Base-by-base conservation (phyloP, 768 basidiomycete genomes). In the Mycena albidolilacea region DNA sequence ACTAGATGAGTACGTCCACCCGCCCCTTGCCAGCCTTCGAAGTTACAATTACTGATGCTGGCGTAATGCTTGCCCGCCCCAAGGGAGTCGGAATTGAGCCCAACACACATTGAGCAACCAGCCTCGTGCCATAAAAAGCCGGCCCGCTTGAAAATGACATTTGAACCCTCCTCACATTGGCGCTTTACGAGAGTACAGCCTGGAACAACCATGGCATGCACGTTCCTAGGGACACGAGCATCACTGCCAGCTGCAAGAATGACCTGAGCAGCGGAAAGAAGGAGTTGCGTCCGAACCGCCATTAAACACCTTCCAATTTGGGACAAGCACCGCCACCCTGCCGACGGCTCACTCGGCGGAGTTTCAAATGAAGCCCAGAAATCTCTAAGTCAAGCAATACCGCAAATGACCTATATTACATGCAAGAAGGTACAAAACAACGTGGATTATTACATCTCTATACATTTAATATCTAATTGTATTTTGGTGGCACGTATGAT, bases 41-140 rank as follows among this genome's bases (percentile, higher is more conserved):
- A 96, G 83, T 97, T 97, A 68, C 96, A 90, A 83, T 97, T 96
- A 77, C 94, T 95, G 35, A 96, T 97, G 75, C 94, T 95, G 8
- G 95, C 96, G 79, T 96, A 97, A 44, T 95, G 92, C 78, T 92
- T 88, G 11, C 93, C 92, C 3, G 95, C 93, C 19, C 88, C 87
- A 64, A 97, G 85, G 78, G 95, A 94, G 82, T 97, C 96, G 12
- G 95, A 94, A 82, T 97, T 97, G 95, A 97, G 97, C 54, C 95
- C 96, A 72, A 97, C 82, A 83, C 96, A 97, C 96, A 97, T 97
- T 17, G 96, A 97, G 79, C 96, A 97, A 39, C 96, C 96, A 35
- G 96, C 96, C 82, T 97, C 96, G 57, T 96, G 90, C 96, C 95
- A 97, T 78, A 97, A 95, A 78, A 96, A 97, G 23, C 96, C 96